Percentiles rank a stretch among this genome's conserved stretches.
These are phyloP conservation scores for Moricandia arvensis DNA, from an alignment of 345 rosid species.

Conservation along the genomic window DNA sequence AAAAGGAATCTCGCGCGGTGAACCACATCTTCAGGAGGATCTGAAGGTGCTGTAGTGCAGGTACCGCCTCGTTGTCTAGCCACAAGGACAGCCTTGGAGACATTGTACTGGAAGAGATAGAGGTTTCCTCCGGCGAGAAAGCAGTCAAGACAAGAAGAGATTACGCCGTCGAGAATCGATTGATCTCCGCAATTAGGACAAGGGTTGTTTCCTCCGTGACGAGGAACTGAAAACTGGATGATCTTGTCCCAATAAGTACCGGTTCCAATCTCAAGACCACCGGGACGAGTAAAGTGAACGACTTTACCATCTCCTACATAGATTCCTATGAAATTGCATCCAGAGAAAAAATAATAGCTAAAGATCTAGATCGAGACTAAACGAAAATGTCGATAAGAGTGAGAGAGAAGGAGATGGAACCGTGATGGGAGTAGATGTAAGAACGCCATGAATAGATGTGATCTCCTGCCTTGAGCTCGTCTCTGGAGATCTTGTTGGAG, in stretches of 20 bases:
- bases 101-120: constrained; percentile 59
- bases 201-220: constrained; percentile 43
- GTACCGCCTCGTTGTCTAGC: constrained; percentile 77
- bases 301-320: constrained; percentile 67
- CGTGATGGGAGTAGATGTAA: constrained; percentile 74
- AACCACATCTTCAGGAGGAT: constrained; percentile 54
- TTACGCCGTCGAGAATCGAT: constrained; percentile 51
- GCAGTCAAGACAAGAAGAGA: constrained; percentile 68
- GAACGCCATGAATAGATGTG: constrained; percentile 78
- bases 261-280: constrained; percentile 64
- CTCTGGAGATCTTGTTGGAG: constrained; percentile 52
- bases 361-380: neutral
- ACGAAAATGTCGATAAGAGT: neutral
- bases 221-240: constrained; percentile 47
- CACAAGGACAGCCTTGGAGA: constrained; percentile 46
- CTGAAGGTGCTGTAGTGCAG: constrained; percentile 64
- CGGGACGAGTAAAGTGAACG: constrained; percentile 74
- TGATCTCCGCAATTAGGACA: constrained; percentile 60
- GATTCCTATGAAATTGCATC: constrained; percentile 47
- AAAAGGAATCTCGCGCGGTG: constrained; percentile 61
- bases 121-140: constrained; percentile 68
- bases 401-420: constrained; percentile 18
- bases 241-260: constrained; percentile 64
- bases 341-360: neutral
- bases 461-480: constrained; percentile 56